Conservation (phyloP, 768 basidiomycete genomes). For the Lentinus tigrinus region DNA sequence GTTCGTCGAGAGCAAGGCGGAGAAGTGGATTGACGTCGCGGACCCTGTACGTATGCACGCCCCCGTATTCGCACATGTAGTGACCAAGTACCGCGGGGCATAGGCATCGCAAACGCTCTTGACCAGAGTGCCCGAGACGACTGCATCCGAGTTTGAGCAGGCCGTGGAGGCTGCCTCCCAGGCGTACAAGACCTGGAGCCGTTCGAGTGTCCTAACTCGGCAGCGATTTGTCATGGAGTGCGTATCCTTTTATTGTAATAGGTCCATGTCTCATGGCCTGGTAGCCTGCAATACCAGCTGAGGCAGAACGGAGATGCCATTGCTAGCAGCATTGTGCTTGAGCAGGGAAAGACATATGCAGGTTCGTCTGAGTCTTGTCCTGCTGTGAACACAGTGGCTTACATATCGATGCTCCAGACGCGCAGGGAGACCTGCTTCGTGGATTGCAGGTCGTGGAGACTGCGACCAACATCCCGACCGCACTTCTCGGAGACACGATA, state of each 20-base stretch:
- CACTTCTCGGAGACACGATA: constrained; percentile 85
- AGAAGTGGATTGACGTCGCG: constrained; percentile 80
- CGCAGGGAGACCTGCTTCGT: constrained; percentile 91
- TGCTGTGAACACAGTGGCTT: background rate
- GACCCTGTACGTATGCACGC: constrained; percentile 69
- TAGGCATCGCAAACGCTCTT: constrained; percentile 91
- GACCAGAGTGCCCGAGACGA: constrained; percentile 88
- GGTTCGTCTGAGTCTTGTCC: constrained; percentile 42
- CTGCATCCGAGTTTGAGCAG: constrained; percentile 72
- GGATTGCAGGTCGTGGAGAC: constrained; percentile 88
- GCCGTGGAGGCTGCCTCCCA: constrained; percentile 82
- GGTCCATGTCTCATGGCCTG: background rate
- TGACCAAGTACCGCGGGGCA: background rate
- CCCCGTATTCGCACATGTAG: background rate
- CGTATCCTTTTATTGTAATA: constrained; percentile 28
- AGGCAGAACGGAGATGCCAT: constrained; percentile 84
- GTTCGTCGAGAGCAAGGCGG: constrained; percentile 78
- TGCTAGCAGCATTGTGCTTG: constrained; percentile 86
- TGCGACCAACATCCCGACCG: constrained; percentile 78
- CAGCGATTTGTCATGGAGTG: constrained; percentile 90
- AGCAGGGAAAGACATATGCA: constrained; percentile 93
- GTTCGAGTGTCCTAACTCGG: constrained; percentile 78
- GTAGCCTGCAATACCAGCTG: constrained; percentile 82
- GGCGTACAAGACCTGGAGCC: constrained; percentile 89
- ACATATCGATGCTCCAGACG: constrained; percentile 51